Conservation (phyloP, 2,329 filamentous ascomycete species). For the Grosmannia clavigera region DNA sequence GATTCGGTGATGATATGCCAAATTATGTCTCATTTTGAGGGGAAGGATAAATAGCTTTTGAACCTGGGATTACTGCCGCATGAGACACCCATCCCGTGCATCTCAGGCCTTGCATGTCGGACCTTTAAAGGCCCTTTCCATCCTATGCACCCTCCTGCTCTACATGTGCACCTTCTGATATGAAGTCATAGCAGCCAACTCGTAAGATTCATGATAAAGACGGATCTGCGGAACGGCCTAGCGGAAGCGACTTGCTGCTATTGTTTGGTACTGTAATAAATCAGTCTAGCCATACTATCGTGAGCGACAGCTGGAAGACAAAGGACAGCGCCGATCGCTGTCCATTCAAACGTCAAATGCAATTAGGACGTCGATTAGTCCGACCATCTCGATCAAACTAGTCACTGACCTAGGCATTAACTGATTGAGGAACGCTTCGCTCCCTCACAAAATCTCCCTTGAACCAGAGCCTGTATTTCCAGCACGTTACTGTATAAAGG, state of each 20-base stretch:
- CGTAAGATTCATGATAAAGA: too few relatives aligned
- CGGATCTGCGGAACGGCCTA: background rate
- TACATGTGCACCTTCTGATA: too few relatives aligned
- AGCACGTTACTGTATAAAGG: background rate
- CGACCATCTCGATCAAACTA: background rate
- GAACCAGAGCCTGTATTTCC: background rate
- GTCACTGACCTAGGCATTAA: background rate
- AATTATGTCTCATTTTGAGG: background rate
- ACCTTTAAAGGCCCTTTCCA: too few relatives aligned
- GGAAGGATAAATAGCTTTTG: too few relatives aligned
- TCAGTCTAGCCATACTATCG: background rate
- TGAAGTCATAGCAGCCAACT: too few relatives aligned
- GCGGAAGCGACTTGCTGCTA: background rate
- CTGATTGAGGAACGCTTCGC: background rate
- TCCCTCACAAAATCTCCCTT: background rate
- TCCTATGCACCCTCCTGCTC: too few relatives aligned
- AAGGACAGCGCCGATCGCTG: background rate
- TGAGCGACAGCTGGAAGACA: background rate
- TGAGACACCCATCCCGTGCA: too few relatives aligned
- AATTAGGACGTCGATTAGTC: background rate
- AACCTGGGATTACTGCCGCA: too few relatives aligned
- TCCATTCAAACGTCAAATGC: background rate
- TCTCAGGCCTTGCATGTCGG: too few relatives aligned
- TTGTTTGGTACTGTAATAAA: background rate
- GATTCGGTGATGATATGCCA: background rate